These are phyloP conservation scores for Aspergillus melleus DNA, from an alignment of 2,329 filamentous ascomycete genomes.

Conservation along the genomic window DNA sequence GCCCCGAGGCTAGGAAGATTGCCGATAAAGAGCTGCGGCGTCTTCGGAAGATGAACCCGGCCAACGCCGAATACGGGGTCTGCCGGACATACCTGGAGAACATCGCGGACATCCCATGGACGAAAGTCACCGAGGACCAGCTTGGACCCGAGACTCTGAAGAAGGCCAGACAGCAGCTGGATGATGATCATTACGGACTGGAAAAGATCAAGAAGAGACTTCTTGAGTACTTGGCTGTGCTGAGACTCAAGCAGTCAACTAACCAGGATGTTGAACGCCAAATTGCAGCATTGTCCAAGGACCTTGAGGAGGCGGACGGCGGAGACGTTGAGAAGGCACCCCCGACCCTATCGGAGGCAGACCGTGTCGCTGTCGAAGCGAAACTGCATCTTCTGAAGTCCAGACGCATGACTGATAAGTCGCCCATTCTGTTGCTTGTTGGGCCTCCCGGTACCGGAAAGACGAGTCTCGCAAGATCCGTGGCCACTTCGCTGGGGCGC, in stretches of 20 bases:
- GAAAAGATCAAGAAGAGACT: slow-evolving; percentile 97
- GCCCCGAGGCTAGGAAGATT: slow-evolving; percentile 83
- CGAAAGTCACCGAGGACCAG: slow-evolving; percentile 77
- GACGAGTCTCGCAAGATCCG: slow-evolving; percentile 89
- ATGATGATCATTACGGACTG: slow-evolving; percentile 93
- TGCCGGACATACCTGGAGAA: slow-evolving; percentile 93
- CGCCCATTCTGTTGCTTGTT: slow-evolving; percentile 88
- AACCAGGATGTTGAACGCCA: slow-evolving; percentile 81
- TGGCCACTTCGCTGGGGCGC: slow-evolving; percentile 85
- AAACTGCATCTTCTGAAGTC: slow-evolving; percentile 75
- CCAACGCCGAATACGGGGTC: slow-evolving; percentile 94
- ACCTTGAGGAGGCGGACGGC: slow-evolving; percentile 38
- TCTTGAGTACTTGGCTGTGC: slow-evolving; percentile 92
- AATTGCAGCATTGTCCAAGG: slow-evolving; percentile 58
- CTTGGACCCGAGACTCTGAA: slow-evolving; percentile 77
- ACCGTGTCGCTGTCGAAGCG: slow-evolving; percentile 51
- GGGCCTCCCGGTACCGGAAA: slow-evolving; percentile 95
- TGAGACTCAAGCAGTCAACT: slow-evolving; percentile 88
- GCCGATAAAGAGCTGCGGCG: slow-evolving; percentile 85
- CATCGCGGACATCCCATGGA: slow-evolving; percentile 91
- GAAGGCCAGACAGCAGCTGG: slow-evolving; percentile 81
- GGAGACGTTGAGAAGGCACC: slow-evolving; percentile 60
- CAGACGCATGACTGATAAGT: slow-evolving; percentile 89
- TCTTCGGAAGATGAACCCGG: slow-evolving; percentile 91
- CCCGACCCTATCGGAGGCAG: slow-evolving; percentile 46